These are phyloP conservation scores for Diutina ranongensis DNA, from an alignment of 1,139 yeast genomes.

Conservation along the genomic window DNA sequence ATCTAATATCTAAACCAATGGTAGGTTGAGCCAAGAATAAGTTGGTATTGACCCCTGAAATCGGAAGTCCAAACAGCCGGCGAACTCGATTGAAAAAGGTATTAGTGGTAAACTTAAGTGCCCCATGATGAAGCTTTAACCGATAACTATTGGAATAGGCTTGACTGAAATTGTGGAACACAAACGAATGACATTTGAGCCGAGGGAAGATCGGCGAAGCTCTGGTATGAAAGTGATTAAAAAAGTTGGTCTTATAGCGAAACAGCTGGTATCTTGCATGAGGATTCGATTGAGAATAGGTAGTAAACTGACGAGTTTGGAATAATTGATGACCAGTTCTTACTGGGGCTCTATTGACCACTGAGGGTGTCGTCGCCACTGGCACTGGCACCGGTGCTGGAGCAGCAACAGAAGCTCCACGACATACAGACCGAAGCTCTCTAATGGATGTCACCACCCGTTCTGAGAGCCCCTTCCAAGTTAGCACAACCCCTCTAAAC, in stretches of 20 bases:
- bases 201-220: neutral
- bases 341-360: neutral
- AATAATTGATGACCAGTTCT: neutral
- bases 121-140: neutral
- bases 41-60: neutral
- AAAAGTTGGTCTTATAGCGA: neutral
- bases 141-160: neutral
- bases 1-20: constrained; percentile 9
- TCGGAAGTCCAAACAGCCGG: constrained; percentile 1
- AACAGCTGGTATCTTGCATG: neutral
- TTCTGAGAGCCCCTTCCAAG: neutral
- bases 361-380: neutral
- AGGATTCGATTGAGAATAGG: neutral
- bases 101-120: neutral
- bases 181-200: neutral
- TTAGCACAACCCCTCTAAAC: neutral
- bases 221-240: neutral
- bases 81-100: neutral
- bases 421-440: neutral
- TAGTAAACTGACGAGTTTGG: neutral
- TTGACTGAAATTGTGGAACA: constrained; percentile 5
- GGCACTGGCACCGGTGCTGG: constrained; percentile 1
- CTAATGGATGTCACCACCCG: neutral
- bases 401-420: too few relatives aligned
- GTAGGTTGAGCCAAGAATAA: constrained; percentile 1